Conservation (phyloP, 163 green algal genomes). For the Scenedesmus sp. region DNA sequence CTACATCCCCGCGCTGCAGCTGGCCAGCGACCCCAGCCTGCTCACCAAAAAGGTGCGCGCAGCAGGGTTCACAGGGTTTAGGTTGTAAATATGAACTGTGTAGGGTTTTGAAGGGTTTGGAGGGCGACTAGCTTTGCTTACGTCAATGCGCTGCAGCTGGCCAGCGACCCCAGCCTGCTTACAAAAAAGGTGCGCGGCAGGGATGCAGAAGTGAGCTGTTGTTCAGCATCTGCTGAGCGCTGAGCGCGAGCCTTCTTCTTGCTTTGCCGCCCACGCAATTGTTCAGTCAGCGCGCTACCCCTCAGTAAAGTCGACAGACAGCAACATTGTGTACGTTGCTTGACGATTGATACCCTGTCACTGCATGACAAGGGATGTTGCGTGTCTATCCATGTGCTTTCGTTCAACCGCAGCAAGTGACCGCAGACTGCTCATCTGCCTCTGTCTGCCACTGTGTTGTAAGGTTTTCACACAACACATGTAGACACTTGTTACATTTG, state of each 20-base stretch:
- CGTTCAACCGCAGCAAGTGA: too few relatives aligned
- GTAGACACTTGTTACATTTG: too few relatives aligned
- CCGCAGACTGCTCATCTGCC: too few relatives aligned
- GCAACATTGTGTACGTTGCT: background rate
- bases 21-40: slow-evolving; percentile 75
- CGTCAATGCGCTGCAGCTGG: slow-evolving; percentile 91
- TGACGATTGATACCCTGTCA: too few relatives aligned
- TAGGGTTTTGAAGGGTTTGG: slow-evolving; percentile 92
- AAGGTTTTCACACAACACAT: too few relatives aligned
- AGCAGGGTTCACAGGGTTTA: too few relatives aligned
- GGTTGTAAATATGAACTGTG: slow-evolving; percentile 50
- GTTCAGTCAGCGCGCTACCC: background rate
- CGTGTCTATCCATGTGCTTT: too few relatives aligned
- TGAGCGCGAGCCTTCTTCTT: background rate
- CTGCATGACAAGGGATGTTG: too few relatives aligned
- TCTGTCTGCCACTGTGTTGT: too few relatives aligned
- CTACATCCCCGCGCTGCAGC: slow-evolving; percentile 94
- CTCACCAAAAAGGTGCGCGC: slow-evolving; percentile 87
- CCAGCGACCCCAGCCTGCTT: slow-evolving; percentile 49
- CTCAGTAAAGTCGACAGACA: background rate
- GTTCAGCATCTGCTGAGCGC: background rate
- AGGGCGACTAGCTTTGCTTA: slow-evolving; percentile 83
- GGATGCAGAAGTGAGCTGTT: background rate
- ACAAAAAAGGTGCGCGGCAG: background rate
- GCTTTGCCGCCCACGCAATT: too few relatives aligned